Conservation (phyloP, 2,329 filamentous ascomycete genomes). For the Coniochaeta prunicola region DNA sequence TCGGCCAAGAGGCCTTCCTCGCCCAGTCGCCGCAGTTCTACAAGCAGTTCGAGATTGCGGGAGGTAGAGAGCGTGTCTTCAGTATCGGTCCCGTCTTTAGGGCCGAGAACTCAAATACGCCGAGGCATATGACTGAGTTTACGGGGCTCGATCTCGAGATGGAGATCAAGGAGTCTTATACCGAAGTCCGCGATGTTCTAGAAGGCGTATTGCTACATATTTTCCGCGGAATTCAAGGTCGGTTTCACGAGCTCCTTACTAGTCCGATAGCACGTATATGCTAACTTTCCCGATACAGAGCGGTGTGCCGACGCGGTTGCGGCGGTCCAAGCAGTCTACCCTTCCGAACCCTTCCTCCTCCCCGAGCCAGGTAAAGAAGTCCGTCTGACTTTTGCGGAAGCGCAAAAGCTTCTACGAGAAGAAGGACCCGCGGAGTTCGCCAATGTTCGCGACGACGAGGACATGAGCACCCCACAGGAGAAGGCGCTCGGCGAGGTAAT, state of each 20-base stretch:
- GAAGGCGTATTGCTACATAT: constrained; percentile 72
- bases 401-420: constrained; percentile 63
- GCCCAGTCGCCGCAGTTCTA: constrained; percentile 81
- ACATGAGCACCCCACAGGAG: constrained; percentile 69
- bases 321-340: constrained; percentile 60
- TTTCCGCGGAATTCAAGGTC: constrained; percentile 60
- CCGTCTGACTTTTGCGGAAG: constrained; percentile 66
- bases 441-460: constrained; percentile 64
- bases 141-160: constrained; percentile 86
- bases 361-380: constrained; percentile 65
- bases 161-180: constrained; percentile 75
- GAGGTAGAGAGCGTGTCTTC: constrained; percentile 69
- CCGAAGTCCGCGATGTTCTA: constrained; percentile 65
- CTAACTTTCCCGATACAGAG: constrained; percentile 19
- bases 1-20: constrained; percentile 72
- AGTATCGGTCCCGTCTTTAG: constrained; percentile 76
- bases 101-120: constrained; percentile 80
- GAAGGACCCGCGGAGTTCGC: constrained; percentile 57
- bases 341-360: constrained; percentile 66
- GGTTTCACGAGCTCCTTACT: constrained; percentile 4
- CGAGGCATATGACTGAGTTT: constrained; percentile 82
- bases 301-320: constrained; percentile 63
- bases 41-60: constrained; percentile 81
- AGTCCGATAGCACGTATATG: not conserved
- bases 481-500: constrained; percentile 78